Evolutionary conservation across 1,284 basidiomycete species (phyloP), one percentile per base, ranked within the genome.

Genomic region (Tetrapyrgos nigripes): DNA sequence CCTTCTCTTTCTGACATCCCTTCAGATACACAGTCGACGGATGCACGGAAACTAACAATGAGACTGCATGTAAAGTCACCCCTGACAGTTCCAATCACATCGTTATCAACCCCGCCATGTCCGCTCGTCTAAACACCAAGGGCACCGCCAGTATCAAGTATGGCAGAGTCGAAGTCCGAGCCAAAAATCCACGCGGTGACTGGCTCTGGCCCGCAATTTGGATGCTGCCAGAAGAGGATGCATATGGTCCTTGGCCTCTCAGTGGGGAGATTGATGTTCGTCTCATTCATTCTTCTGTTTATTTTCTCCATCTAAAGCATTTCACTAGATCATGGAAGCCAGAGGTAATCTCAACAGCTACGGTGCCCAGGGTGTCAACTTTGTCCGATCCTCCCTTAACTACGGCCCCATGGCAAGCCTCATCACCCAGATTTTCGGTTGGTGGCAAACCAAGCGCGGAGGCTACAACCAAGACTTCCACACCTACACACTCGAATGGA

Each of bases 401-500:
- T 94, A 89, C 82, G 92, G 90, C 10, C 88, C 87, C 0, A 68
- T 85, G 43, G 77, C 77, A 11, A 46, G 37, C 62, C 73, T 90
- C 14, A 84, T 89, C 61, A 80, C 83, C 59, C 81, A 83, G 69
- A 86, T 91, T 4, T 91, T 79, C 67, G 91, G 90, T 4, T 90
- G 85, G 83, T 84, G 84, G 76, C 77, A 81, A 35, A 75, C 83
- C 64, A 82, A 87, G 55, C 80, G 87, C 43, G 74, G 78, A 8
- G 83, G 81, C 61, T 90, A 82, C 68, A 83, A 81, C 28, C 28
- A 59, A 52, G 58, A 53, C 0, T 94, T 87, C 79, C 91, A 94
- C 71, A 89, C 84, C 0, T 95, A 88, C 67, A 83, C 83, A 3
- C 69, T 96, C 48, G 92, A 95, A 70, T 95, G 93, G 93, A 86